These are phyloP conservation scores for Chlamydomonas sphaeroides DNA, from an alignment of 139 green algal species.

Conservation along the genomic window DNA sequence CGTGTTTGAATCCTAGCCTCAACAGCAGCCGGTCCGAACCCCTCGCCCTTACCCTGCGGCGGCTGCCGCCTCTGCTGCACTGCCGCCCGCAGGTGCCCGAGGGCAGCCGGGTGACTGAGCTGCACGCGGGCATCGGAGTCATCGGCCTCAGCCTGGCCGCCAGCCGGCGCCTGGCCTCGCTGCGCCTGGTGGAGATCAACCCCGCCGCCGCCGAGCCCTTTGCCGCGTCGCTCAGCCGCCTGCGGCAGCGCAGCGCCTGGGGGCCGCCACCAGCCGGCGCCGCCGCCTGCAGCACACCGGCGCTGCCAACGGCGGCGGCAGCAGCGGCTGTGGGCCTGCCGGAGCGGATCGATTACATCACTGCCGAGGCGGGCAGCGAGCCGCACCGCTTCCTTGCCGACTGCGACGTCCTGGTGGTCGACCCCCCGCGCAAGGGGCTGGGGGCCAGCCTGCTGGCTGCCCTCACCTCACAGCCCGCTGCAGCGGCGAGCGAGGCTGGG, in stretches of 20 bases:
- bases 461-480: background rate
- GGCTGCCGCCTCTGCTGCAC: too few relatives aligned
- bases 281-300: too few relatives aligned
- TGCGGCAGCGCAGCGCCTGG: background rate
- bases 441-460: slow-evolving; percentile 16
- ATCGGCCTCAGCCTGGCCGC: slow-evolving; percentile 78
- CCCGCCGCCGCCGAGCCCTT: slow-evolving; percentile 51
- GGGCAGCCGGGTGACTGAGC: slow-evolving; percentile 61
- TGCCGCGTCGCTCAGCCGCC: slow-evolving; percentile 14
- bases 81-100: slow-evolving; percentile 50
- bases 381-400: slow-evolving; percentile 55
- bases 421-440: slow-evolving; percentile 75
- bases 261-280: background rate
- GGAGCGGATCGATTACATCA: slow-evolving; percentile 53
- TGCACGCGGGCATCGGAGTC: slow-evolving; percentile 83
- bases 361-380: slow-evolving; percentile 56
- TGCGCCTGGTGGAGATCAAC: slow-evolving; percentile 78
- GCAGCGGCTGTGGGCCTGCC: background rate
- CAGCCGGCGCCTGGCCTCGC: background rate
- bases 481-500: background rate
- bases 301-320: too few relatives aligned
- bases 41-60: too few relatives aligned
- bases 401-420: slow-evolving; percentile 75
- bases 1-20: too few relatives aligned
- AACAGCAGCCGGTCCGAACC: too few relatives aligned